Conservation (phyloP, 2,329 filamentous ascomycete species). For the Talaromyces atroroseus region DNA sequence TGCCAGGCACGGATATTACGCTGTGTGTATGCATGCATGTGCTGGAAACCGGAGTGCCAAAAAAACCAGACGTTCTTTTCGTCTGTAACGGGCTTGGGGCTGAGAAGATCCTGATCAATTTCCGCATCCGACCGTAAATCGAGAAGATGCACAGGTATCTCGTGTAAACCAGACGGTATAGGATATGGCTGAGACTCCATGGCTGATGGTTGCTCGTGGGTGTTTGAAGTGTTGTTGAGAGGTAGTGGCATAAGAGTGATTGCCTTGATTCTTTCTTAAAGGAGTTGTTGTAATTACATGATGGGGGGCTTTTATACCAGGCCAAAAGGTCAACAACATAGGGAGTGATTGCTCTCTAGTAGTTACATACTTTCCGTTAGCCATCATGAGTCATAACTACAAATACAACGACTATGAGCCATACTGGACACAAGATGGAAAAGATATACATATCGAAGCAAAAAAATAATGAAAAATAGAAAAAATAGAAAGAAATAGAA, state of each 20-base stretch:
- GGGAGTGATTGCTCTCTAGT: not conserved
- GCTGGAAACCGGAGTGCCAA: constrained; percentile 49
- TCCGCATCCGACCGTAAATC: constrained; percentile 45
- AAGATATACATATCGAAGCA: too few species aligned
- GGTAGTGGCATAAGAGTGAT: not conserved
- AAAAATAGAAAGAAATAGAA: too few species aligned
- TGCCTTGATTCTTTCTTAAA: too few species aligned
- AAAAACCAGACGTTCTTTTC: constrained; percentile 57
- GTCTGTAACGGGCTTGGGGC: constrained; percentile 34
- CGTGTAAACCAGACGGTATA: constrained; percentile 37
- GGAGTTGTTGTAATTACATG: too few species aligned
- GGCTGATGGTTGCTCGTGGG: not conserved
- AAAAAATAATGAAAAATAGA: too few species aligned
- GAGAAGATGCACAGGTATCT: constrained; percentile 36
- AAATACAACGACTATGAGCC: too few species aligned
- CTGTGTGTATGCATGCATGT: constrained; percentile 48
- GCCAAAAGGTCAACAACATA: too few species aligned
- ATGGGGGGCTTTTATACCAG: too few species aligned
- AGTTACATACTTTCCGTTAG: not conserved
- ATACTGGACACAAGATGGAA: too few species aligned
- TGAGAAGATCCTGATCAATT: constrained; percentile 40
- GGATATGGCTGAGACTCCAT: constrained; percentile 12
- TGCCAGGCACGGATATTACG: constrained; percentile 53
- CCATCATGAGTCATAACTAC: not conserved
- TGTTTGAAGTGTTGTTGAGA: not conserved